Percentiles rank a stretch among this genome's conserved stretches.
These are phyloP conservation scores for Thalassiosira mediterranea DNA, from an alignment of 352 stramenopile genomes.

Conservation along the genomic window DNA sequence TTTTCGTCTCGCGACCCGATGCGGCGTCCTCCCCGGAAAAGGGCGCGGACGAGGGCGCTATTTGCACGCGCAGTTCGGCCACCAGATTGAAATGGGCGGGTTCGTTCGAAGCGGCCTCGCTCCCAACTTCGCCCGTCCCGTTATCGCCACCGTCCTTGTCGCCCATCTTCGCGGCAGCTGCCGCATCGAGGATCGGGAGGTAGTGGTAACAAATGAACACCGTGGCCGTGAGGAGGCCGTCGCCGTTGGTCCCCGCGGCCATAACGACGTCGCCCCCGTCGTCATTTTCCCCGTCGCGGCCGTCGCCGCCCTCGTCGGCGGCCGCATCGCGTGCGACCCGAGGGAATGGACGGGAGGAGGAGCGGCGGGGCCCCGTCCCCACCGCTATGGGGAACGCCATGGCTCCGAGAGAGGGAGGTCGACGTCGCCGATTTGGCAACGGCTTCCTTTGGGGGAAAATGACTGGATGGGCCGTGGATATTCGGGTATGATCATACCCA, in stretches of 20 bases:
- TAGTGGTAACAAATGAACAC: slow-evolving; percentile 56
- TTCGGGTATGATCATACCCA: no score
- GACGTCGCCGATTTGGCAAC: no score
- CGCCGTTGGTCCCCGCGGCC: slow-evolving; percentile 45
- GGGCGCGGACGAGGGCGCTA: slow-evolving; percentile 24
- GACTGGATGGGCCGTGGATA: no score
- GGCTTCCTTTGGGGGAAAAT: no score
- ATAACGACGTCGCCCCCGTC: slow-evolving; percentile 31
- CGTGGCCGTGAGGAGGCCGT: slow-evolving; percentile 41
- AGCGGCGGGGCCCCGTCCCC: slow-evolving; percentile 29
- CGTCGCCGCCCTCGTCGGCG: neutral
- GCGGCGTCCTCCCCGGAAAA: slow-evolving; percentile 42
- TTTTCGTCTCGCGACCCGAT: slow-evolving; percentile 52
- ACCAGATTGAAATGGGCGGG: slow-evolving; percentile 36
- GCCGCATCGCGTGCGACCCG: no score
- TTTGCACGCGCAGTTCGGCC: slow-evolving; percentile 54
- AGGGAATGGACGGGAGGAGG: slow-evolving; percentile 41
- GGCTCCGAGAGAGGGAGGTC: no score
- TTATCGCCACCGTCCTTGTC: slow-evolving; percentile 6
- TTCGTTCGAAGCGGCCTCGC: slow-evolving; percentile 9
- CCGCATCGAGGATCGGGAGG: slow-evolving; percentile 10
- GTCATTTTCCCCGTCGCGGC: no score
- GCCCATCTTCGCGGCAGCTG: neutral
- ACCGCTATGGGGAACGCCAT: slow-evolving; percentile 39
- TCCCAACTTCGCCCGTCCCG: neutral